phyloP scores from a whole-genome alignment of 352 stramenopile genomes.

The Elongisporangium senticosum region DNA sequence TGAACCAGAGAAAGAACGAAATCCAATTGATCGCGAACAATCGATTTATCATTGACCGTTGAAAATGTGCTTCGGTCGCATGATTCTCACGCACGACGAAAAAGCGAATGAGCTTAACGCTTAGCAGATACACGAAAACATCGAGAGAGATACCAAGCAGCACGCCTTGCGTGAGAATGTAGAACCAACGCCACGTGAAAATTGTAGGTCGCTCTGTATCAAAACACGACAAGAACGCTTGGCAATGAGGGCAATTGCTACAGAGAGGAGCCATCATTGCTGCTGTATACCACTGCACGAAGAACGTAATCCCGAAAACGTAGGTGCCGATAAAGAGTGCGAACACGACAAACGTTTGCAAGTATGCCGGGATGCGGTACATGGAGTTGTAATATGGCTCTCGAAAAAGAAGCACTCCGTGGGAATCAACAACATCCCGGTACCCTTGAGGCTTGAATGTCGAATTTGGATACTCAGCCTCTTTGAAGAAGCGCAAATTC shows the following conservation, averaged over 20 bases:
- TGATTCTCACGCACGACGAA: slow-evolving; percentile 84
- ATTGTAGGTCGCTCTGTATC: slow-evolving; percentile 67
- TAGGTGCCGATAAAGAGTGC: slow-evolving; percentile 77
- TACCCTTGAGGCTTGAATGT: slow-evolving; percentile 74
- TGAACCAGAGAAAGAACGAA: slow-evolving; percentile 88
- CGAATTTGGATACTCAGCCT: slow-evolving; percentile 80
- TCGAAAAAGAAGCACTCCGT: slow-evolving; percentile 64
- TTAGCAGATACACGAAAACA: slow-evolving; percentile 79
- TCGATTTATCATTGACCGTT: slow-evolving; percentile 81
- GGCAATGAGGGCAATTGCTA: slow-evolving; percentile 65
- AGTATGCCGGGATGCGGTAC: slow-evolving; percentile 70
- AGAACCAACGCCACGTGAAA: slow-evolving; percentile 70
- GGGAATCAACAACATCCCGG: slow-evolving; percentile 66
- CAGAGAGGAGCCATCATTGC: slow-evolving; percentile 83
- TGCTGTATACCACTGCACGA: slow-evolving; percentile 84
- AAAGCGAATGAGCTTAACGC: slow-evolving; percentile 77
- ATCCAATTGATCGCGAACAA: slow-evolving; percentile 89
- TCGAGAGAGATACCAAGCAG: slow-evolving; percentile 80
- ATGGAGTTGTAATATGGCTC: slow-evolving; percentile 82
- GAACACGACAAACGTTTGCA: slow-evolving; percentile 80
- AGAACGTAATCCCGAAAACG: slow-evolving; percentile 75
- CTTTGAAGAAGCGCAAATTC: slow-evolving; percentile 82
- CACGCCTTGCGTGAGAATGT: slow-evolving; percentile 81
- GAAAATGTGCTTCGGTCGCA: slow-evolving; percentile 71
- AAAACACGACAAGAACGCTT: slow-evolving; percentile 79